A percentile compares a stretch with the other conserved stretches of the same genome.
phyloP scores from a whole-genome alignment of 1,284 basidiomycete genomes.

The Vanrija sp. region DNA sequence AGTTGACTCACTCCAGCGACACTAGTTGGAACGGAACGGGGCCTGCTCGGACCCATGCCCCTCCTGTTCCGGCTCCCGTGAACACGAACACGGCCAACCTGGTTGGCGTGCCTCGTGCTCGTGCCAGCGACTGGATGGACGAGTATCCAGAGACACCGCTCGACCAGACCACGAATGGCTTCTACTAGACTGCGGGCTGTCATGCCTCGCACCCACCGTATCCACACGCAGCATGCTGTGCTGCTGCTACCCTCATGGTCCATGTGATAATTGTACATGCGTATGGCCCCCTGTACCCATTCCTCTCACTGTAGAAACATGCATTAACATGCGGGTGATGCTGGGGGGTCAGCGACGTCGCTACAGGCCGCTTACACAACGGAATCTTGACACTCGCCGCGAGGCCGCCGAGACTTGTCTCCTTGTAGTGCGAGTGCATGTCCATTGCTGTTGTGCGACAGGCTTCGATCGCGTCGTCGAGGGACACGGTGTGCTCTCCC shows the following conservation, averaged over 20 bases:
- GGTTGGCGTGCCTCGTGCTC: neutral
- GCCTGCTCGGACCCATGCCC: too few relatives aligned
- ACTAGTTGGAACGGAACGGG: too few relatives aligned
- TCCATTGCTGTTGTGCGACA: slow-evolving; percentile 80
- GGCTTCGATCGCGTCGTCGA: slow-evolving; percentile 94
- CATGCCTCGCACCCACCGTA: too few relatives aligned
- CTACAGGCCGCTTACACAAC: slow-evolving; percentile 47
- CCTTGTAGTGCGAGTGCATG: slow-evolving; percentile 63
- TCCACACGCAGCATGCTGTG: too few relatives aligned
- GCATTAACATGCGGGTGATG: slow-evolving; percentile 23
- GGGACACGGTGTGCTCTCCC: slow-evolving; percentile 55
- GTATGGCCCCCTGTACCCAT: too few relatives aligned
- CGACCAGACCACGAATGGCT: neutral
- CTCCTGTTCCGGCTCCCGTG: too few relatives aligned
- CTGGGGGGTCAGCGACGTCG: slow-evolving; percentile 2
- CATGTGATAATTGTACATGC: too few relatives aligned
- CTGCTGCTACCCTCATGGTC: too few relatives aligned
- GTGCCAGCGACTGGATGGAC: neutral
- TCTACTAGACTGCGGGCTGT: neutral
- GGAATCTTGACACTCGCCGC: slow-evolving; percentile 73
- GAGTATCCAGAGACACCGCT: neutral
- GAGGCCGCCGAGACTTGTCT: slow-evolving; percentile 66
- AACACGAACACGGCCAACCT: too few relatives aligned
- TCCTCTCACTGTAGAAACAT: neutral
- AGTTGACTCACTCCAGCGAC: too few relatives aligned